Base-by-base conservation (phyloP, 306 rosid species). In the Trifolium fragiferum region DNA sequence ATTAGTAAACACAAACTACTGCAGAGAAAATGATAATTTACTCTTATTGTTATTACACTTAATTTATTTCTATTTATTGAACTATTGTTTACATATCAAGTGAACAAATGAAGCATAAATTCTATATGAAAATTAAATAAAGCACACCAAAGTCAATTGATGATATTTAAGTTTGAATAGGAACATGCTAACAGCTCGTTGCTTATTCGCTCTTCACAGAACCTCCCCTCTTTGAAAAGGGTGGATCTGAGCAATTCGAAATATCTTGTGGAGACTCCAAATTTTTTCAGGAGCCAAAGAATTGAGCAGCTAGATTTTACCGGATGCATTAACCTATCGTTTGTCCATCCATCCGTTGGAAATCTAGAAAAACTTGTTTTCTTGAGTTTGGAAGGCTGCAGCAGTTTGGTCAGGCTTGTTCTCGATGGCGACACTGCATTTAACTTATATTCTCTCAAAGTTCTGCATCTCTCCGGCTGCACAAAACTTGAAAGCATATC, bases 291-390 rank as follows among this genome's bases (percentile, higher is more conserved):
- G 8, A 8, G 55, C 35, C 57, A n/a, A 25, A 38, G 30, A 19
- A 65, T 75, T 35, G 47, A 75, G 37, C 20, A 44, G 55, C 43
- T 75, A 64, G 72, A 75, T 75, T 5, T 75, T 35, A 49, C 72
- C 14, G 79, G 79, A 50, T 75, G 72, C 32, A 63, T 46, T 14
- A 75, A 38, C 27, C 72, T 75, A 49, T 21, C 4, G 3, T 61
- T 14, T 20, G 72, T 75, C 64, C 64, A 75, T 66, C 54, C 64
- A 9, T 75, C 79, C 40, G 50, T 75, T 75, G 79, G 72, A 20
- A 19, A 14, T 64, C 53, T 75, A 12, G 15, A 8, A 19, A 20
- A 65, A 49, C 72, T 75, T 63, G 64, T 8, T 50, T 75, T 63
- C 14, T 15, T 75, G 72, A 75, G 72, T 64, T 64, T 64, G 2